Conservation (phyloP, 345 rosid species). For the Lumnitzera littorea region DNA sequence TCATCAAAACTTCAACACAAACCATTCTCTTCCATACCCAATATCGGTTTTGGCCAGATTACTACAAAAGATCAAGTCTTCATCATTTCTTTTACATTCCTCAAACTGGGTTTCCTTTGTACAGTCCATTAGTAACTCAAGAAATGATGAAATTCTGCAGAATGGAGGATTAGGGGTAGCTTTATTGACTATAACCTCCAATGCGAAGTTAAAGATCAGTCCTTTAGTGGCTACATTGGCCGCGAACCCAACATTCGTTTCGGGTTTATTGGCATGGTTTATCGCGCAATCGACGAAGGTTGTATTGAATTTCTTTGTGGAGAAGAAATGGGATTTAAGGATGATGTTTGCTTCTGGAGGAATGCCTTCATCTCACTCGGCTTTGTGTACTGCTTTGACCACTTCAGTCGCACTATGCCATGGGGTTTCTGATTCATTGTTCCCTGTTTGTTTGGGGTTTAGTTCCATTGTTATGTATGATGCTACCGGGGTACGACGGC, state of each 20-base stretch:
- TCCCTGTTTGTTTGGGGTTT: constrained; percentile 93
- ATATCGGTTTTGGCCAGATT: constrained; percentile 32
- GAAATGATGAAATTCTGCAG: constrained; percentile 22
- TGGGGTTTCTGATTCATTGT: constrained; percentile 81
- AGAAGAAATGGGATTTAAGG: constrained; percentile 83
- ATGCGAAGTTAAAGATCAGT: constrained; percentile 61
- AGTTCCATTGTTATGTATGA: constrained; percentile 94
- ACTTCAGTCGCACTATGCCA: constrained; percentile 88
- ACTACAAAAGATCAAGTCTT: constrained; percentile 28
- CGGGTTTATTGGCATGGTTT: constrained; percentile 73
- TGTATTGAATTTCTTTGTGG: constrained; percentile 70
- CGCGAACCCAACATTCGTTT: constrained; percentile 81
- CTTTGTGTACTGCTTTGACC: constrained; percentile 83
- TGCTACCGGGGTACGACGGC: constrained; percentile 91
- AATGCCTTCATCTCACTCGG: constrained; percentile 95
- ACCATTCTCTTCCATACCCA: constrained; percentile 17
- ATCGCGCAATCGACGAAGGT: constrained; percentile 68
- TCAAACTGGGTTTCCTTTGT: constrained; percentile 41
- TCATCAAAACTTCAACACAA: neutral
- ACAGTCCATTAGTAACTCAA: constrained; percentile 29
- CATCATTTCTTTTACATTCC: constrained; percentile 33
- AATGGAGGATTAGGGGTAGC: constrained; percentile 61
- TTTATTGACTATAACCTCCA: constrained; percentile 57
- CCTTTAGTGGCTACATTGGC: constrained; percentile 72
- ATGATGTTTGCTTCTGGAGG: constrained; percentile 79